Evolutionary conservation across 495 filamentous ascomycete genomes (phyloP), one percentile per base, ranked within the genome.

Genomic region (Poronia punctata): DNA sequence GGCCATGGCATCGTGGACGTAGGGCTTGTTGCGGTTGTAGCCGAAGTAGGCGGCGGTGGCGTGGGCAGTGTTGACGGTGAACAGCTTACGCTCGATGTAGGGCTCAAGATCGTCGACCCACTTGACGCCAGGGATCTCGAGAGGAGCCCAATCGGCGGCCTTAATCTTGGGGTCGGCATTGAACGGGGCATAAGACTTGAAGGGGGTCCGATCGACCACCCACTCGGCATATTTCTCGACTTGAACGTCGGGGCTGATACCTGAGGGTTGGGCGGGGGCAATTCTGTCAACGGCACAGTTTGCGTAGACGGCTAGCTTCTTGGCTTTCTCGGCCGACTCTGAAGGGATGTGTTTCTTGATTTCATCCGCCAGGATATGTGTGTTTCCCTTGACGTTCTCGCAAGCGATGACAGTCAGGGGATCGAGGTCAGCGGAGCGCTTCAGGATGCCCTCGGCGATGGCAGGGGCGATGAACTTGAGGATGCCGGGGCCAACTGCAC

Each of bases 201-300:
- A 96, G 0, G 88, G 89, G 2, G 76, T 80, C 54, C 74, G 61
- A 53, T 98, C 92, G 31, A 96, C 88, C 7, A 88, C 92, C 92
- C 92, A 98, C 65, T 98, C 92, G 71, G 83, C 94, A 78, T 95
- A 98, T 65, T 86, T 86, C 74, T 98, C 92, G 44, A 98, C 88
- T 52, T 82, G 86, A 47, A 98, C 92, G 54, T 96, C 83, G 26
- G 96, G 71, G 26, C 87, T 88, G 14, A 76, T 68, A 58, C 84
- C 71, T 19, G 81, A 72, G 45, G 83, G 78, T 68, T 95, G 88
- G 28, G 80, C 80, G 6, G 93, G 92, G 7, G 96, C 92, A 55
- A 98, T 98, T 20, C 92, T 87, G 68, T 98, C 92, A 56, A 97
- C 95, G 46, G 92, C 89, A 35, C 87, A 94, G 72, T 97, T 97